A percentile compares a stretch with the other conserved stretches of the same genome.
phyloP scores from a whole-genome alignment of 495 filamentous ascomycete genomes.

The Penicillium salamii region DNA sequence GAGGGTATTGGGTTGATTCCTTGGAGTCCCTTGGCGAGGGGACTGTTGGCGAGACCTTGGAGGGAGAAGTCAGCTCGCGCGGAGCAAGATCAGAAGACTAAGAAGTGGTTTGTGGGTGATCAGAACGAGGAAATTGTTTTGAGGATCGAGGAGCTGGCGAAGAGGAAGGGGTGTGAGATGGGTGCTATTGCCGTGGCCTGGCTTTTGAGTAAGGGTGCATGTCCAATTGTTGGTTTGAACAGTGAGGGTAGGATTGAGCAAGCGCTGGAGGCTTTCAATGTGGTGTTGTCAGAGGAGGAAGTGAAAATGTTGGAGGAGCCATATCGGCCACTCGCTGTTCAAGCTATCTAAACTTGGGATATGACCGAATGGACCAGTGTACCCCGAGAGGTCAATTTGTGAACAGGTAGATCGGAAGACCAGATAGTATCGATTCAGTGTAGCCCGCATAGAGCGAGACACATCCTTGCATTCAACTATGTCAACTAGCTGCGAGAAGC shows the following conservation, averaged over 20 bases:
- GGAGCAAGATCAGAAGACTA: slow-evolving; percentile 18
- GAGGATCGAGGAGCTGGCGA: slow-evolving; percentile 57
- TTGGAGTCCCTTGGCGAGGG: slow-evolving; percentile 56
- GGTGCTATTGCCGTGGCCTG: slow-evolving; percentile 61
- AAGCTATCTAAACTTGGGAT: slow-evolving; percentile 10
- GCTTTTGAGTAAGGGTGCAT: slow-evolving; percentile 45
- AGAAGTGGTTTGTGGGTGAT: slow-evolving; percentile 18
- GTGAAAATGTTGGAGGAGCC: slow-evolving; percentile 56
- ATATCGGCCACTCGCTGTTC: slow-evolving; percentile 42
- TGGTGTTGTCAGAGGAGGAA: slow-evolving; percentile 54
- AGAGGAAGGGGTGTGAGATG: slow-evolving; percentile 55
- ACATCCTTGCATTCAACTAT: slow-evolving; percentile 18
- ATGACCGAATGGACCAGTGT: too few relatives aligned
- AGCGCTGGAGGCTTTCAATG: slow-evolving; percentile 43
- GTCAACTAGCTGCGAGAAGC: slow-evolving; percentile 25
- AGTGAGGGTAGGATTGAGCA: slow-evolving; percentile 55
- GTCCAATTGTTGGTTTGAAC: slow-evolving; percentile 61
- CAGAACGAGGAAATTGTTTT: slow-evolving; percentile 47
- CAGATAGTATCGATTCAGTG: not conserved
- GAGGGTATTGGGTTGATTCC: slow-evolving; percentile 68
- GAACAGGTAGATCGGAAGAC: not conserved
- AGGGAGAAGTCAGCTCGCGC: slow-evolving; percentile 15
- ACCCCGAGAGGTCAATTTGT: not conserved
- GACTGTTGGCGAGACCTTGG: slow-evolving; percentile 49
- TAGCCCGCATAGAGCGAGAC: slow-evolving; percentile 10